Evolutionary conservation across 1,284 basidiomycete genomes (phyloP), one percentile per base, ranked within the genome.

Genomic region (Ceratobasidium theobromae): DNA sequence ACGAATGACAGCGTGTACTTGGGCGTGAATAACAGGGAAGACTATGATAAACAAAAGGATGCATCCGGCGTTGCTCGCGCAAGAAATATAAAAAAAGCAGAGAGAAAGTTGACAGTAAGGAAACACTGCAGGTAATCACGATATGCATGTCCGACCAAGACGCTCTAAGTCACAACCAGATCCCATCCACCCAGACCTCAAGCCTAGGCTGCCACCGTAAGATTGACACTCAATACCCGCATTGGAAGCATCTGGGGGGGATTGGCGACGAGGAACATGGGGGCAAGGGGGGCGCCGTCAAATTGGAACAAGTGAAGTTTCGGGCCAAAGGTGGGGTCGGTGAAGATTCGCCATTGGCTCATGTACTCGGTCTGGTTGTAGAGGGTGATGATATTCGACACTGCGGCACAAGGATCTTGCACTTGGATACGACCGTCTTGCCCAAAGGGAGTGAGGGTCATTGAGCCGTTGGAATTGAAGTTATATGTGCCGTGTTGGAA

Each of bases 371-470:
- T 87, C 70, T 82, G 73, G 78, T 91, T 88, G 82, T 93, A 95
- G 66, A 80, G 77, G 72, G 93, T 86, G 73, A 95, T 84, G 74
- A 93, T 86, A 75, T 93, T 92, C 28, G 93, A 93, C 4, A 83
- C 79, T 3, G 92, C 89, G 1, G 88, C 89, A 73, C 95, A 98
- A 0, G 91, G 86, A 71, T 95, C 88, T 79, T 98, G 93, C 52
- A 96, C 84, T 78, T 95, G 93, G 75, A 95, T 91, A 77, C 84
- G 91, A 14, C 94, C 94, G 74, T 97, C 94, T 18, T 73, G 67
- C 14, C 80, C 82, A 70, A 90, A 83, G 1, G 93, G 89, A 1
- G 73, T 79, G 72, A 91, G 77, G 41, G 82, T 74, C 68, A 97
- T 86, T 11, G 91, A 92, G 11, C 91, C 91, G 74, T 96, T 94